Evolutionary conservation across 768 basidiomycete genomes (phyloP), one percentile per base, ranked within the genome.

Genomic region (Hygrocybe punicea): DNA sequence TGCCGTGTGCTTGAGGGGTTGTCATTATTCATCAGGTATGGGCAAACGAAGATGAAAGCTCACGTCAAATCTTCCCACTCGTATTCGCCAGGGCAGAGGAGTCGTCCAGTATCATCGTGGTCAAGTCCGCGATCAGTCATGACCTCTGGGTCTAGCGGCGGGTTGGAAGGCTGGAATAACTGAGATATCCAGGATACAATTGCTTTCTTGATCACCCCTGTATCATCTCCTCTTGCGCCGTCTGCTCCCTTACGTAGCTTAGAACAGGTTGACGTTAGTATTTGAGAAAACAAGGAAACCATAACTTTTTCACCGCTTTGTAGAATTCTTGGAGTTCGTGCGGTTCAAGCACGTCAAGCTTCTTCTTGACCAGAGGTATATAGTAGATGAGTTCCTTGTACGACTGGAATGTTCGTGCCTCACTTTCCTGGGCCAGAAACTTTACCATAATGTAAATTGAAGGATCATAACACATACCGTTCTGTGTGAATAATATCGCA

Each of bases 41-140:
- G 29, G 29, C 4, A 29, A 29, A 29, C 8, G 8, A 29, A 29
- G 29, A 29, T 8, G 29, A 29, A 29, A 29, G 29, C 29, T 29
- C 29, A 29, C 29, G 29, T 29, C 29, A 29, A 29, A 8, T 29
- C 29, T 29, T 21, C 51, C 65, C 63, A 67, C 24, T 66, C 37
- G 13, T 63, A 55, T n/a, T 66, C 63, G 19, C 57, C 48, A 0
- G 62, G 63, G 46, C 67, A 65, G 4, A 66, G 60, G 16, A 65
- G 58, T 14, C 50, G 51, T 2, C 62, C 64, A 23, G 65, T 66
- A 4, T 40, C 14, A n/a, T 59, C 56, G 54, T 68, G 58, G 35
- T 59, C 58, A 48, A 66, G 60, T 2, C 63, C 58, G 13, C 34
- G 51, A 25, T 59, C 48, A 6, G 16, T 13, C 33, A 14, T 47